Evolutionary conservation across 148 eudicot genomes (phyloP).

Genomic region (Vaccinium vitisidaea): DNA sequence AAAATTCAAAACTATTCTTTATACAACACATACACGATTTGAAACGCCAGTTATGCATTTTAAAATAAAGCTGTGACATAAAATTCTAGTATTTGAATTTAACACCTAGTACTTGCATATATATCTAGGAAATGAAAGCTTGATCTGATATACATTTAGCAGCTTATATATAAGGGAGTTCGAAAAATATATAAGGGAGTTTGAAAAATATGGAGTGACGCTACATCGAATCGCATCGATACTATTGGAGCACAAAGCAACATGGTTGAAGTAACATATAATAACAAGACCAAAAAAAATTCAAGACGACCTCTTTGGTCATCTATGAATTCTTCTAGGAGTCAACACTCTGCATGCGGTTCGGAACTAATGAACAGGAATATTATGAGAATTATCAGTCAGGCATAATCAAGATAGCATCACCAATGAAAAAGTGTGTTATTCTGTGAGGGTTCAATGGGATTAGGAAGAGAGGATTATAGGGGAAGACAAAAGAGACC

Average conservation of each 20-base stretch:
- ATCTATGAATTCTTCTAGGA: background rate
- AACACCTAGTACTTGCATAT: background rate
- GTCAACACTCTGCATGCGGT: background rate
- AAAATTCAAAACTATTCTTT: background rate
- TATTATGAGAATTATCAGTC: background rate
- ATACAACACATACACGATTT: background rate
- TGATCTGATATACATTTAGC: background rate
- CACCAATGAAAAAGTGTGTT: background rate
- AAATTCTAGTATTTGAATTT: background rate
- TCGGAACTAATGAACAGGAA: background rate
- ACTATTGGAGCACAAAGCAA: background rate
- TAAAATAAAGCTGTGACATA: background rate
- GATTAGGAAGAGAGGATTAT: background rate
- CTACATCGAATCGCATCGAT: background rate
- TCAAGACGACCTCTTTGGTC: background rate
- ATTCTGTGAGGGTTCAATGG: background rate
- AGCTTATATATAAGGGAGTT: background rate
- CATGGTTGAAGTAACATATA: background rate
- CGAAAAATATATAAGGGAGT: background rate
- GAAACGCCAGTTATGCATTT: background rate
- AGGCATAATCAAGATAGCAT: background rate
- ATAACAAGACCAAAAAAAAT: background rate
- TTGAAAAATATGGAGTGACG: background rate
- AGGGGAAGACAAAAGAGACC: background rate
- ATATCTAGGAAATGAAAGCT: background rate